Conservation (phyloP, 805 yeast genomes). For the Spathaspora girioi region DNA sequence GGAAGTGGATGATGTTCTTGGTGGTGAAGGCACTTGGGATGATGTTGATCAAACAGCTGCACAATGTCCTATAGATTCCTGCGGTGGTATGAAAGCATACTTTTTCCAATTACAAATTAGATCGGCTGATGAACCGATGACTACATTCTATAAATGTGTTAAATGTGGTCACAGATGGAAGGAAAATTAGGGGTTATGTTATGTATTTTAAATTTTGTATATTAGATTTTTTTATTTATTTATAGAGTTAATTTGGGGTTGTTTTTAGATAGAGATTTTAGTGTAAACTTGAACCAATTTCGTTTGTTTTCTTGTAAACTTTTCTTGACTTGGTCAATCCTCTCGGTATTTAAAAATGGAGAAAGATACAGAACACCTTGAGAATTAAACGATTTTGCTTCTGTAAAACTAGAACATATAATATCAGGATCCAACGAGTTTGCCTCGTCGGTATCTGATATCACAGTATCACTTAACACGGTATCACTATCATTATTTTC, state of each 20-base stretch:
- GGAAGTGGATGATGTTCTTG: slow-evolving; percentile 92
- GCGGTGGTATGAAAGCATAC: slow-evolving; percentile 90
- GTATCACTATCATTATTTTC: background rate
- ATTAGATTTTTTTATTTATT: background rate
- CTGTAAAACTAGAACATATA: slow-evolving; percentile 2
- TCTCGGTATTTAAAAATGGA: background rate
- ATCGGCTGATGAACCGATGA: slow-evolving; percentile 99
- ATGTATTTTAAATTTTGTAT: background rate
- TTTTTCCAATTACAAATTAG: slow-evolving; percentile 95
- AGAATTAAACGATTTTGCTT: too few species aligned
- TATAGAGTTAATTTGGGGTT: background rate
- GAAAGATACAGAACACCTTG: background rate
- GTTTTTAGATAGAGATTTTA: slow-evolving; percentile 6
- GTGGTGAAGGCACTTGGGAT: slow-evolving; percentile 98
- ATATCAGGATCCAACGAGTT: background rate
- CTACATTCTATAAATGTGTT: slow-evolving; percentile 94
- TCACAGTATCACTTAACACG: background rate
- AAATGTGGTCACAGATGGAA: slow-evolving; percentile 95
- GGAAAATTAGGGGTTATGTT: slow-evolving; percentile 57
- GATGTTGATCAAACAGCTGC: slow-evolving; percentile 94
- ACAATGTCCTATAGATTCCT: slow-evolving; percentile 84
- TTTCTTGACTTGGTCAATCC: background rate
- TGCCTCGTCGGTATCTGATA: background rate
- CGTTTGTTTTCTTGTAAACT: slow-evolving; percentile 8
- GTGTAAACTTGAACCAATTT: slow-evolving; percentile 10